phyloP scores from a whole-genome alignment of 2,329 filamentous ascomycete genomes.

The Pseudogymnoascus sp. region DNA sequence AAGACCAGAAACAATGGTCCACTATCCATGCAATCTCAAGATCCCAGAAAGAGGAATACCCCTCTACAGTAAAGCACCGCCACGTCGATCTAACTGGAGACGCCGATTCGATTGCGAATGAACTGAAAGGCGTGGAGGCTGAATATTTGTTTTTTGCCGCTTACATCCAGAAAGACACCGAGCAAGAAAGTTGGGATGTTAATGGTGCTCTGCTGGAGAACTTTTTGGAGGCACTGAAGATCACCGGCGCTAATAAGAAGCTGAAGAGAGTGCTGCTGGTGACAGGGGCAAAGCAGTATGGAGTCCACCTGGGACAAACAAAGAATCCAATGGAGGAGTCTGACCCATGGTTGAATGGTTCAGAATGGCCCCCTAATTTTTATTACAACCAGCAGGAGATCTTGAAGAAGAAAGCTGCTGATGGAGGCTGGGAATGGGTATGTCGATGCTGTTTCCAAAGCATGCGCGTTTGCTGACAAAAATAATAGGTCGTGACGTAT shows the following conservation, averaged over 20 bases:
- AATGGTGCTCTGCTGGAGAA: conserved; percentile 39
- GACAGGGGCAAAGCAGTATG: conserved; percentile 44
- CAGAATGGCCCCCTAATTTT: conserved; percentile 36
- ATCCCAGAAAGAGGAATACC: conserved; percentile 29
- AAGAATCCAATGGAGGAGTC: conserved; percentile 42
- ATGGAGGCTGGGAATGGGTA: background rate
- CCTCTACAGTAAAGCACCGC: conserved; percentile 28
- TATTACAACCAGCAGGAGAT: conserved; percentile 44
- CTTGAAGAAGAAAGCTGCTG: conserved; percentile 23
- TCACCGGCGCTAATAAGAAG: conserved; percentile 33
- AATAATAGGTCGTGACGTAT: conserved; percentile 37
- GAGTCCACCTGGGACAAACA: conserved; percentile 40
- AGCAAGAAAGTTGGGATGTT: conserved; percentile 27
- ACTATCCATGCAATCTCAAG: conserved; percentile 30
- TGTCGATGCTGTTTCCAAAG: background rate
- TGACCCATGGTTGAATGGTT: conserved; percentile 35
- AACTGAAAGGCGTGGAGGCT: conserved; percentile 24
- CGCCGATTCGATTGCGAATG: conserved; percentile 27
- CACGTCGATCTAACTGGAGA: conserved; percentile 27
- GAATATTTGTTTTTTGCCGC: conserved; percentile 33
- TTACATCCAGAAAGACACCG: conserved; percentile 28
- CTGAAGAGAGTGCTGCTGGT: conserved; percentile 43
- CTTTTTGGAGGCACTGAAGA: conserved; percentile 38
- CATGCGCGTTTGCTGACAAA: conserved; percentile 11
- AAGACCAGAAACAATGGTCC: conserved; percentile 25